phyloP scores from a whole-genome alignment of 495 filamentous ascomycete species.

The Neurospora africana region DNA sequence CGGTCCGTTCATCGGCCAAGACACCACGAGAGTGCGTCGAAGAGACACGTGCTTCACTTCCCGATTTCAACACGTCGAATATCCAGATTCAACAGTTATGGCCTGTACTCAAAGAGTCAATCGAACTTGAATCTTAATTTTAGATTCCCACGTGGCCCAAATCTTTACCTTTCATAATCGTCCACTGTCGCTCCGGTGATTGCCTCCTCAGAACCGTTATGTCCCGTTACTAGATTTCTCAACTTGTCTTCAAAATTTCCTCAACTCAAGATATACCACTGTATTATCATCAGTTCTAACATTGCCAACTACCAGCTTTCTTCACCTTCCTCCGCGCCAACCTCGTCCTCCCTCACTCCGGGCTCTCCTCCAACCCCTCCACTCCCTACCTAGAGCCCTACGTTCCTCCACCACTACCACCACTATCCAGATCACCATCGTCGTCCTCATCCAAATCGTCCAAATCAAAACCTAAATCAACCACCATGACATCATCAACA shows the following conservation, averaged over 20 bases:
- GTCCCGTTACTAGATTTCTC: background rate
- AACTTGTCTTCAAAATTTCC: background rate
- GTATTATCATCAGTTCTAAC: conserved; percentile 2
- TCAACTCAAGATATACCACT: background rate
- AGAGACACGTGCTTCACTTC: background rate
- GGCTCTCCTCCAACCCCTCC: conserved; percentile 27
- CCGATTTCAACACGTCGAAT: background rate
- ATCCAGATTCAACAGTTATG: background rate
- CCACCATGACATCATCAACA: background rate
- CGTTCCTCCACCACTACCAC: conserved; percentile 7
- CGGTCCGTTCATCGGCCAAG: background rate
- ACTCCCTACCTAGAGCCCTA: conserved; percentile 32
- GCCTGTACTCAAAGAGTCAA: background rate
- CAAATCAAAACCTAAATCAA: background rate
- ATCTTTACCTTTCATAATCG: background rate
- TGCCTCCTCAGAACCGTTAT: background rate
- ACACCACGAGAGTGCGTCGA: background rate
- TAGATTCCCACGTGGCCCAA: background rate
- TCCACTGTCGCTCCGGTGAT: background rate
- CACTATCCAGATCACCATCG: background rate
- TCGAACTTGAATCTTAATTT: background rate
- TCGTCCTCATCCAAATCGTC: background rate
- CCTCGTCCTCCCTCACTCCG: conserved; percentile 38
- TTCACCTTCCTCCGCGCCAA: conserved; percentile 47
- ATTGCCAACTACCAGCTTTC: conserved; percentile 32